phyloP scores from a whole-genome alignment of 179 eudicot species.

The Carnegiea gigantea region DNA sequence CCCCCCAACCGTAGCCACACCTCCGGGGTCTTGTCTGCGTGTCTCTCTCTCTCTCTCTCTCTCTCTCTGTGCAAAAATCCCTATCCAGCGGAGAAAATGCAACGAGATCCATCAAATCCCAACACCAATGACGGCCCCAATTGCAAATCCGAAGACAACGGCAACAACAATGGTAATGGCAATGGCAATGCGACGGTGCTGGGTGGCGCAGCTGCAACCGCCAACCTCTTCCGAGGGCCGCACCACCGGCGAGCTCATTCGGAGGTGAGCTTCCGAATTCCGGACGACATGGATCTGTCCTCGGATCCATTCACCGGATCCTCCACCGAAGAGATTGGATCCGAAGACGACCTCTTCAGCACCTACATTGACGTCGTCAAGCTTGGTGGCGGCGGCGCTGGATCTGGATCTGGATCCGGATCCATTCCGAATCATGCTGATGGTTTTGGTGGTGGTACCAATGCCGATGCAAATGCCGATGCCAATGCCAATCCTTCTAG shows the following conservation, averaged over 20 bases:
- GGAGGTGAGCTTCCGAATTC: slow-evolving; percentile 41
- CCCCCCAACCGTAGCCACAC: not conserved
- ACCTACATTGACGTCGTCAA: slow-evolving; percentile 55
- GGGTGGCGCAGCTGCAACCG: not conserved
- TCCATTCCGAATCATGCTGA: not conserved
- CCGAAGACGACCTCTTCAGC: slow-evolving; percentile 52
- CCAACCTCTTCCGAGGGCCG: slow-evolving; percentile 28
- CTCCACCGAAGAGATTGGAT: slow-evolving; percentile 40
- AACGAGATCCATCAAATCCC: slow-evolving; percentile 28
- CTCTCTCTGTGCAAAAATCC: not conserved
- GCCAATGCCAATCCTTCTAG: not conserved
- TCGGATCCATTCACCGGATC: slow-evolving; percentile 41
- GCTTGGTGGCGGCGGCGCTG: slow-evolving; percentile 21
- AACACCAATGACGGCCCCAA: slow-evolving; percentile 14
- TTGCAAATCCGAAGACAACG: not conserved
- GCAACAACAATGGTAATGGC: slow-evolving; percentile 12
- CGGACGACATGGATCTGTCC: slow-evolving; percentile 50
- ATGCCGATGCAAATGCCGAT: not conserved
- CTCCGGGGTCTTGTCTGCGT: slow-evolving; percentile 1
- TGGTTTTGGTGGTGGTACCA: not conserved
- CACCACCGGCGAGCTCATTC: slow-evolving; percentile 54
- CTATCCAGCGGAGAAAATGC: slow-evolving; percentile 22
- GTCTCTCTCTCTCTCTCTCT: slow-evolving; percentile 1
- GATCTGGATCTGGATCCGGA: slow-evolving; percentile 20
- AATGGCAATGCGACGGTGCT: slow-evolving; percentile 6